Evolutionary conservation across 371 early-diverging fungal species (phyloP).

Genomic region (Circinella umbellata): DNA sequence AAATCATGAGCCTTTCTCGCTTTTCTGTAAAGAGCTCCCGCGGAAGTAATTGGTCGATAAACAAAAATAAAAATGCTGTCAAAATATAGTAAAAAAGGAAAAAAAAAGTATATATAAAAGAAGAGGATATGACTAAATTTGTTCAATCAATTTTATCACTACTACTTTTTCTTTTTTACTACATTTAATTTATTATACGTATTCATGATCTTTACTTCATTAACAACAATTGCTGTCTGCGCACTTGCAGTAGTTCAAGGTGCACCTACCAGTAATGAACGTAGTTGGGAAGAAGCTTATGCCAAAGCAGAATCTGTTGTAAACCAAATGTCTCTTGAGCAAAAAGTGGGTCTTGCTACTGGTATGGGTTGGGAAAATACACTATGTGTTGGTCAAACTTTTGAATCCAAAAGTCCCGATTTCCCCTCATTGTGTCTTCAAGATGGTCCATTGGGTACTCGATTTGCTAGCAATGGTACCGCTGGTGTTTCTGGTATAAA

Average conservation of each 20-base stretch:
- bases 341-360: constrained; percentile 54
- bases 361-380: constrained; percentile 51
- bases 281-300: constrained; percentile 48
- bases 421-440: constrained; percentile 63
- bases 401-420: constrained; percentile 26
- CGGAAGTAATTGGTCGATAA: no score
- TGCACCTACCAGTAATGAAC: not conserved
- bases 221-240: not conserved
- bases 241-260: not conserved
- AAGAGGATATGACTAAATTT: no score
- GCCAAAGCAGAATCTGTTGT: constrained; percentile 38
- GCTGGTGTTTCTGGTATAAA: constrained; percentile 58
- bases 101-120: no score
- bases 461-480: constrained; percentile 42
- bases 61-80: no score
- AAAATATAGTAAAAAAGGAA: no score
- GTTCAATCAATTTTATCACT: no score
- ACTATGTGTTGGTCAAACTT: constrained; percentile 58
- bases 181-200: no score
- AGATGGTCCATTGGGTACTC: constrained; percentile 64
- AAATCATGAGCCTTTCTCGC: no score
- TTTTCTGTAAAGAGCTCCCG: no score
- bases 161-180: no score
- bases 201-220: not conserved
- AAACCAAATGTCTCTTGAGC: constrained; percentile 36